These are phyloP conservation scores for Cinnamomum micranthum DNA, from an alignment of 164 flowering plant genomes.

Conservation along the genomic window DNA sequence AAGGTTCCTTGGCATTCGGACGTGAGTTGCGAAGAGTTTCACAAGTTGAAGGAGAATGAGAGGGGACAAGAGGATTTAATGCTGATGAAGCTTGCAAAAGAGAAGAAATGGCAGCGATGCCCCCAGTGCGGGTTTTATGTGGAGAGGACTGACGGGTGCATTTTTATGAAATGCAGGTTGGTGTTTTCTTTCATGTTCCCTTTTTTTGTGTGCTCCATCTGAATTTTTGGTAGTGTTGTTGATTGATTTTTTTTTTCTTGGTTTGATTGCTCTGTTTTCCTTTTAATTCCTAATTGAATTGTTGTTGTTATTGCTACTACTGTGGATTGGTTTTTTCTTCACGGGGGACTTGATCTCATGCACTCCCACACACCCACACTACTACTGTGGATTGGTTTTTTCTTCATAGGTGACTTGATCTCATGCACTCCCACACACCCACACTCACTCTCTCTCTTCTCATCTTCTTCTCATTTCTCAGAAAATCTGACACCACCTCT, in stretches of 20 bases:
- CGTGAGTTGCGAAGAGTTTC: constrained; percentile 27
- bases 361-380: no score
- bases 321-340: no score
- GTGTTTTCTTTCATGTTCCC: not conserved
- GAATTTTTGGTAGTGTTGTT: not conserved
- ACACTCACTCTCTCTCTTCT: no score
- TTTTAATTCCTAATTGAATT: not conserved
- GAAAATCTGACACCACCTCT: no score
- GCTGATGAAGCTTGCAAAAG: constrained; percentile 33
- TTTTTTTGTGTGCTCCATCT: not conserved
- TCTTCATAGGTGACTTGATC: no score
- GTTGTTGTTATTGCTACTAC: no score
- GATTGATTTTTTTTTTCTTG: no score
- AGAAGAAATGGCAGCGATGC: constrained; percentile 45
- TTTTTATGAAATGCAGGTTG: constrained; percentile 46
- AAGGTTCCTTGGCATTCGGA: constrained; percentile 37
- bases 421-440: no score
- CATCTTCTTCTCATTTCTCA: no score
- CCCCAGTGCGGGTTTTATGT: constrained; percentile 40
- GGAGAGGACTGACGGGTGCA: constrained; percentile 35
- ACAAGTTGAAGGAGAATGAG: constrained; percentile 9
- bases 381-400: no score
- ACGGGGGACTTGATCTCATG: no score
- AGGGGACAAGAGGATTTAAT: constrained; percentile 30
- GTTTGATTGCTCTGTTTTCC: no score